Conservation (phyloP, 345 rosid species). For the Rhodamnia argentea region DNA sequence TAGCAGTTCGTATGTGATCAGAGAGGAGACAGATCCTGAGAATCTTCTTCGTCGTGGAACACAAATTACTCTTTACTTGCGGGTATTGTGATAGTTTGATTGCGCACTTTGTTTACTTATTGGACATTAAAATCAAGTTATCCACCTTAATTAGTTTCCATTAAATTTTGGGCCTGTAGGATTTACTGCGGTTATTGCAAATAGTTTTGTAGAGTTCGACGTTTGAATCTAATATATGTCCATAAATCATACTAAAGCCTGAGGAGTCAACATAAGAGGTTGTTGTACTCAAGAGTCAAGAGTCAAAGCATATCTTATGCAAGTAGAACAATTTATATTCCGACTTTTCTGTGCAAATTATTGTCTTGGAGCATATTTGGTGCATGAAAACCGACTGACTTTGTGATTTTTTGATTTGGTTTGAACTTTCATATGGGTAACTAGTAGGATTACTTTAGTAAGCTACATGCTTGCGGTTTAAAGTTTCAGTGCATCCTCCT, state of each 20-base stretch:
- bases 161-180: not conserved
- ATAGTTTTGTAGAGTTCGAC: not conserved
- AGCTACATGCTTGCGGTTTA: not conserved
- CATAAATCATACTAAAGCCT: not conserved
- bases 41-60: conserved; percentile 78
- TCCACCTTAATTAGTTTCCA: not conserved
- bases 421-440: not conserved
- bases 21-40: conserved; percentile 84
- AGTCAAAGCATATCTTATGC: not conserved
- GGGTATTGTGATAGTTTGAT: conserved; percentile 28
- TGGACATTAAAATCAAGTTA: not conserved
- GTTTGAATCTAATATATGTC: not conserved
- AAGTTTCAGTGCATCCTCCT: not conserved
- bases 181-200: not conserved
- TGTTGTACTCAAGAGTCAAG: not conserved
- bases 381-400: not conserved
- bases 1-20: conserved; percentile 77
- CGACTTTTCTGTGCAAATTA: not conserved
- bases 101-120: not conserved
- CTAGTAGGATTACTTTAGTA: not conserved
- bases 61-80: conserved; percentile 73
- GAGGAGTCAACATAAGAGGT: not conserved
- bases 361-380: not conserved
- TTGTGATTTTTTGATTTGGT: not conserved
- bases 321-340: not conserved